Evolutionary conservation across 768 basidiomycete genomes (phyloP).

Genomic region (Coprinopsis cinerea): DNA sequence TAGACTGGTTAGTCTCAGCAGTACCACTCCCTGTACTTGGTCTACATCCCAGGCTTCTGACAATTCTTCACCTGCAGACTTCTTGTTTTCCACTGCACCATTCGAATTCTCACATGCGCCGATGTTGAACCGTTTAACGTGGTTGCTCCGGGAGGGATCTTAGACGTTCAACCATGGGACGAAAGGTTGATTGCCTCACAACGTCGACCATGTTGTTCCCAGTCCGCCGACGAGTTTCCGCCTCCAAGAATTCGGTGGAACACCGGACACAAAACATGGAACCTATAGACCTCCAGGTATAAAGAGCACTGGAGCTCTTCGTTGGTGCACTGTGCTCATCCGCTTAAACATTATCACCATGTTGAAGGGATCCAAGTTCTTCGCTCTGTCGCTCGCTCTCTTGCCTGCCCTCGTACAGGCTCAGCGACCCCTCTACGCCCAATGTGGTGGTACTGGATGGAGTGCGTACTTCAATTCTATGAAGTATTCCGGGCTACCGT

Average conservation of each 20-base stretch:
- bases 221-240: constrained; percentile 24
- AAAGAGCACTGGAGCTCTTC: constrained; percentile 3
- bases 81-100: background rate
- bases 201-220: background rate
- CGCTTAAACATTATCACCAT: constrained; percentile 22
- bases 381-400: constrained; percentile 16
- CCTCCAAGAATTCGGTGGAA: constrained; percentile 24
- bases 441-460: constrained; percentile 51
- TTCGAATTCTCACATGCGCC: background rate
- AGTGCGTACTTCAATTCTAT: constrained; percentile 24
- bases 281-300: background rate
- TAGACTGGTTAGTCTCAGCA: too few species aligned
- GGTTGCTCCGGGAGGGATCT: background rate
- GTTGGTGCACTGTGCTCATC: constrained; percentile 1
- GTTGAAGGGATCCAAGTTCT: constrained; percentile 42
- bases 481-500: background rate
- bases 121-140: constrained; percentile 8
- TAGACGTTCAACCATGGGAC: background rate
- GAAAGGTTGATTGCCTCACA: background rate
- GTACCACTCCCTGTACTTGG: too few species aligned
- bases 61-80: too few species aligned
- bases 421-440: constrained; percentile 38
- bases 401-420: constrained; percentile 38
- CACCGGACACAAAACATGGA: constrained; percentile 26
- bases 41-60: too few species aligned